Evolutionary conservation across 2,329 filamentous ascomycete genomes (phyloP), one percentile per base, ranked within the genome.

Genomic region (Plenodomus tracheiphilus): DNA sequence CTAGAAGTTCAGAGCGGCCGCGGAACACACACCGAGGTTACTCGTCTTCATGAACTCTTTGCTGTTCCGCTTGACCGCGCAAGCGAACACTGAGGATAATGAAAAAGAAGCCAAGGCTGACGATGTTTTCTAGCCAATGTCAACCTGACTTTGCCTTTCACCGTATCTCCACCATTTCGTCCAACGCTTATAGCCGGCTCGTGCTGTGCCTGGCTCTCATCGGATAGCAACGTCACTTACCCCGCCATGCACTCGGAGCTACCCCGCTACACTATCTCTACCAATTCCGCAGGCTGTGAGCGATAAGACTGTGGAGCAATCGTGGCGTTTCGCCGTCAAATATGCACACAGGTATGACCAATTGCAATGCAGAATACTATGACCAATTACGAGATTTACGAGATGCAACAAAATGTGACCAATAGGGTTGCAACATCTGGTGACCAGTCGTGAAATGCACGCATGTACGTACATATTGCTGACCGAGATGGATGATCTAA

Each of bases 201-300:
- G 11, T 30, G 11, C n/a, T 20, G 15, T 17, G 15, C 9, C 25
- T 25, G 22, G 22, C 22, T 10, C 6, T 6, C 15, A 32, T 32
- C 28, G 46, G 43, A 43, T 45, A 47, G 38, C 21, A 49, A 43
- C 53, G 53, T 55, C 45, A 53, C 43, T n/a, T 57, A 61, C 59
- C 62, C 59, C 59, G 48, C 56, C 42, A 58, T 48, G 1, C 16
- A 10, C 42, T 37, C 28, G 18, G 40, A 61, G 49, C 56, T 64
- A 62, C 64, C 64, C 63, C 64, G 53, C 64, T 45, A 55, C 18
- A 6, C 22, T 37, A n/a, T 7, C 28, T 32, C 28, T 32, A 32
- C 11, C 13, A 32, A 15, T n/a, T 37, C 21, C 42, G 36, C 45
- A 41, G 40, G 35, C 17, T 16, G 35, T 28, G 28, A 32, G 15